These are phyloP conservation scores for Ustilago tritici DNA, from an alignment of 1,284 basidiomycete species.

Conservation along the genomic window DNA sequence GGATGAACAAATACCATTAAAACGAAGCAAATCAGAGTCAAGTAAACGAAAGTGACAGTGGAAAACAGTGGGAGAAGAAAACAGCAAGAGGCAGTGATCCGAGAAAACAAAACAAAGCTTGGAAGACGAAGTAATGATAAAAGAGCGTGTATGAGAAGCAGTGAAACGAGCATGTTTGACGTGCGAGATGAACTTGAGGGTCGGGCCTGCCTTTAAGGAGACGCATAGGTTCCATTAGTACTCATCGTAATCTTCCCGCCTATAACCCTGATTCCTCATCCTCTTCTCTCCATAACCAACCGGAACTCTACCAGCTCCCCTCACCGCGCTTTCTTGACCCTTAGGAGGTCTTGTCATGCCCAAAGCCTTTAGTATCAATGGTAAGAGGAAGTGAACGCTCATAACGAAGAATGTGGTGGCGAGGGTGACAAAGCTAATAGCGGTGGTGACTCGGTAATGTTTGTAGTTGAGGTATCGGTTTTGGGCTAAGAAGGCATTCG, in stretches of 20 bases:
- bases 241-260: conserved; percentile 23
- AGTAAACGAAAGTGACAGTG: conserved; percentile 5
- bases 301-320: conserved; percentile 4
- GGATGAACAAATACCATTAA: conserved; percentile 1
- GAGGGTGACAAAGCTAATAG: conserved; percentile 55
- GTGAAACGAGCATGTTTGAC: too few species aligned
- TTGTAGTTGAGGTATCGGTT: conserved; percentile 55
- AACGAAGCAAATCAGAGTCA: neutral
- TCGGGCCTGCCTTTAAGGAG: too few species aligned
- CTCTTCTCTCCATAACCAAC: conserved; percentile 38
- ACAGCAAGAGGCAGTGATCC: neutral
- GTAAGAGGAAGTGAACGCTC: conserved; percentile 61
- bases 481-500: conserved; percentile 43
- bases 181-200: too few species aligned
- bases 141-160: neutral
- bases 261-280: conserved; percentile 17
- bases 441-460: conserved; percentile 48
- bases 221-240: conserved; percentile 10
- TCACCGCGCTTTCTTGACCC: conserved; percentile 17
- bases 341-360: conserved; percentile 54
- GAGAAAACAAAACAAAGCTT: neutral
- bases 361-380: conserved; percentile 47
- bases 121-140: neutral
- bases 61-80: neutral
- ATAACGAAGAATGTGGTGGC: conserved; percentile 59